These are phyloP conservation scores for Alternaria novae-zelandiae DNA, from an alignment of 2,329 filamentous ascomycete species.

Conservation along the genomic window DNA sequence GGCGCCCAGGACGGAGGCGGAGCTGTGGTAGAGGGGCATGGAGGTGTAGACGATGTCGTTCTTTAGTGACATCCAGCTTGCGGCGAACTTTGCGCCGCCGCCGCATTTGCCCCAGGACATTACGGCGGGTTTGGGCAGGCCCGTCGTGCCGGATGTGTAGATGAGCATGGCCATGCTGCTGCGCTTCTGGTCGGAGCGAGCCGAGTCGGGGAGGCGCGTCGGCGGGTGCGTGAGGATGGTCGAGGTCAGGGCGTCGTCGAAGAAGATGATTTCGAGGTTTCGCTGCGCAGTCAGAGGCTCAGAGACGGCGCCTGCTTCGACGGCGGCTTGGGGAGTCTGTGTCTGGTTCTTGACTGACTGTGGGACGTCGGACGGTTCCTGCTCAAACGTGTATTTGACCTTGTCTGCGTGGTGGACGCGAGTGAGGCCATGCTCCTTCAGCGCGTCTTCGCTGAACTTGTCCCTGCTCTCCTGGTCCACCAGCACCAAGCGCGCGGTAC, in stretches of 20 bases:
- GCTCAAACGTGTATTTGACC: constrained; percentile 32
- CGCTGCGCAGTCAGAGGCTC: constrained; percentile 18
- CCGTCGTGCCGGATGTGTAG: constrained; percentile 49
- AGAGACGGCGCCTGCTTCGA: constrained; percentile 12
- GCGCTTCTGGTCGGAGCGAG: constrained; percentile 30
- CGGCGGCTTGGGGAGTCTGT: constrained; percentile 11
- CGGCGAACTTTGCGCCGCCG: constrained; percentile 24
- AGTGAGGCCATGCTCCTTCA: constrained; percentile 40
- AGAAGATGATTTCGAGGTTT: constrained; percentile 40
- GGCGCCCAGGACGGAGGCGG: constrained; percentile 39
- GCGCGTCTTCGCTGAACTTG: constrained; percentile 35
- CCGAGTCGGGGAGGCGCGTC: constrained; percentile 37
- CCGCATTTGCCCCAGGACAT: constrained; percentile 37
- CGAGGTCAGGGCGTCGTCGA: constrained; percentile 34
- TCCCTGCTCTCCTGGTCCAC: constrained; percentile 60
- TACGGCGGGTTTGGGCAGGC: constrained; percentile 45
- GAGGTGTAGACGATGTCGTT: constrained; percentile 45
- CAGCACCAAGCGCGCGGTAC: constrained; percentile 62
- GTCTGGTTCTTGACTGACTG: constrained; percentile 27
- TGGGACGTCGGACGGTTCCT: constrained; percentile 27
- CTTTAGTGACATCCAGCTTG: constrained; percentile 34
- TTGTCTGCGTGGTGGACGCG: constrained; percentile 13
- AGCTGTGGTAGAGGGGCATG: constrained; percentile 49
- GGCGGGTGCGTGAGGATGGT: constrained; percentile 37
- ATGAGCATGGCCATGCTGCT: constrained; percentile 47